Percentiles rank a stretch among this genome's conserved stretches.
Conservation (phyloP, 2,329 filamentous ascomycete genomes). For the Fusarium scirpi region DNA sequence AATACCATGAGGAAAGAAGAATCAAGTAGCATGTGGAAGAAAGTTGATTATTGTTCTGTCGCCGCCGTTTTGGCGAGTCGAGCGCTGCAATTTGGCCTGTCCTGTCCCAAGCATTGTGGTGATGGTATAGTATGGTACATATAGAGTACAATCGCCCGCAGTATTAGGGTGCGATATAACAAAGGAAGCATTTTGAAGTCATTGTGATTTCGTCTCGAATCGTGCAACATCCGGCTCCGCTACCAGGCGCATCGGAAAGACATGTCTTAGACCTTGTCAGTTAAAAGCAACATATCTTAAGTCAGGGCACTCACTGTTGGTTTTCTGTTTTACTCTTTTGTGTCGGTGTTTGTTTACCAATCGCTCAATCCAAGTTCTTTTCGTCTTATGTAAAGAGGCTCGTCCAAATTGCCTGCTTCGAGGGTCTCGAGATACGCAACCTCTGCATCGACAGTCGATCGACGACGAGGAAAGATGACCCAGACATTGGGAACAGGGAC, state of each 20-base stretch:
- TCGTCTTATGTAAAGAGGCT: constrained; percentile 31
- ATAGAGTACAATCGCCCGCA: neutral
- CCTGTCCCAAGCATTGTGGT: neutral
- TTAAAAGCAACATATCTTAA: neutral
- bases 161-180: neutral
- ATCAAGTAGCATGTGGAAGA: constrained; percentile 5
- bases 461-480: constrained; percentile 33
- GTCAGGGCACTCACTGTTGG: constrained; percentile 11
- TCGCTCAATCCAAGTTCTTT: constrained; percentile 32
- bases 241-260: constrained; percentile 20
- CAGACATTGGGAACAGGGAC: constrained; percentile 37
- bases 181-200: neutral
- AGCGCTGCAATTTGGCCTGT: constrained; percentile 7
- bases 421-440: constrained; percentile 25
- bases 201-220: constrained; percentile 24
- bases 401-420: constrained; percentile 35
- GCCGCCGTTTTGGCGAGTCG: constrained; percentile 26
- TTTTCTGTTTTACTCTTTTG: neutral
- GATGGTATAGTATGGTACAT: neutral
- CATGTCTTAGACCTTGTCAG: neutral
- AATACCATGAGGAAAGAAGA: constrained; percentile 14
- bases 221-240: constrained; percentile 10
- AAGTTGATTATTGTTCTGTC: constrained; percentile 24
- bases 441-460: constrained; percentile 29
- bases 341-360: constrained; percentile 14